A percentile compares a stretch with the other conserved stretches of the same genome.
These are phyloP conservation scores for Xylariaceae sp. DNA, from an alignment of 2,329 filamentous ascomycete species.

Conservation along the genomic window DNA sequence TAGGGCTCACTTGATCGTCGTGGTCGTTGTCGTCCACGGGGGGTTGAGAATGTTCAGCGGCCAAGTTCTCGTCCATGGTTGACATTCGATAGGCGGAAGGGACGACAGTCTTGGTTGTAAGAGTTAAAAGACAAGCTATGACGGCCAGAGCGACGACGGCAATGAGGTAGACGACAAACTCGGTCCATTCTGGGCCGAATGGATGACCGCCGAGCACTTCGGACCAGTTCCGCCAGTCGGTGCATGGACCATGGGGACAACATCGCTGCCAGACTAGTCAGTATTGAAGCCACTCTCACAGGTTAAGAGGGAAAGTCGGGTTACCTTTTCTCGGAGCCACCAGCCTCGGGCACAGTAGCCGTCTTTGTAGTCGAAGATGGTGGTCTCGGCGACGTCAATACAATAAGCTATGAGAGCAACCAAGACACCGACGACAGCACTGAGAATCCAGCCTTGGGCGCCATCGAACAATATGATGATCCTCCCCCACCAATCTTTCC, in stretches of 20 bases:
- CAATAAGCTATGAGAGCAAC: constrained; percentile 84
- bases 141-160: constrained; percentile 67
- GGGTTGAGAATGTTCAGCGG: constrained; percentile 51
- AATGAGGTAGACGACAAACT: constrained; percentile 71
- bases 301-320: constrained; percentile 18
- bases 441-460: constrained; percentile 89
- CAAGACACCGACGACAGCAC: constrained; percentile 81
- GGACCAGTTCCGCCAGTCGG: constrained; percentile 55
- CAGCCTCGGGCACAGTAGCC: constrained; percentile 74
- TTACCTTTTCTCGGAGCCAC: constrained; percentile 68
- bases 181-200: constrained; percentile 57
- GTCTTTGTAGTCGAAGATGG: constrained; percentile 85
- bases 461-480: constrained; percentile 75
- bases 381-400: constrained; percentile 81
- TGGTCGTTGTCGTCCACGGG: constrained; percentile 38
- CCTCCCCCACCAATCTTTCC: constrained; percentile 82
- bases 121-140: constrained; percentile 71
- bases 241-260: constrained; percentile 53
- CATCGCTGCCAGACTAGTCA: constrained; percentile 43
- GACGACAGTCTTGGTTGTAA: constrained; percentile 90
- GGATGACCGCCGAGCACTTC: constrained; percentile 43
- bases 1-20: constrained; percentile 43
- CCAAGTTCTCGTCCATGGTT: constrained; percentile 90
- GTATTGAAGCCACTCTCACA: too few species aligned
- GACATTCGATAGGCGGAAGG: constrained; percentile 82